Evolutionary conservation across 768 basidiomycete genomes (phyloP), one percentile per base, ranked within the genome.

Genomic region (Rhodotorula paludigena): DNA sequence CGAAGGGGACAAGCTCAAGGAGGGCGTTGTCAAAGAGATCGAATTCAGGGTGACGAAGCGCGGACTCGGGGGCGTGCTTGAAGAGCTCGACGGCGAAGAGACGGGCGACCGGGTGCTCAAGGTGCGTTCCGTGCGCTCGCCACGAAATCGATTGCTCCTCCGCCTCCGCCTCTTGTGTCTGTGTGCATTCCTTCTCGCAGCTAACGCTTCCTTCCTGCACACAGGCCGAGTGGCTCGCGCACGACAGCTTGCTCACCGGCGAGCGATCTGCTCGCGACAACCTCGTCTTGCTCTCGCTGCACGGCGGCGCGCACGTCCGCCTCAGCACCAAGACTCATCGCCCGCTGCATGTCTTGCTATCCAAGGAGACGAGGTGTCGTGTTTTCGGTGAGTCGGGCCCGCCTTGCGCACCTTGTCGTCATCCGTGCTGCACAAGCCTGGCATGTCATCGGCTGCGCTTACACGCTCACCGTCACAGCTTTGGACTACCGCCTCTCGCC

Each of bases 401-500:
- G 2, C 14, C 16, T 8, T 8, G 3, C 38, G 39, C 14, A 4
- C 32, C 36, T 7, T n/a, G 1, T 16, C 7, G 16, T 12, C 30
- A 8, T 45, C 44, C 8, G 21, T 15, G 12, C 44, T 14, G 16
- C 44, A 14, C 44, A n/a, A n/a, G n/a, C n/a, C n/a, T n/a, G n/a
- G n/a, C n/a, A n/a, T n/a, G n/a, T n/a, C n/a, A n/a, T n/a, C n/a
- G n/a, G n/a, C n/a, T n/a, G n/a, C n/a, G 10, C n/a, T 2, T 15
- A 3, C 1, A 28, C 47, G 2, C 23, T 25, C 47, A 48, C 16
- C 21, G 15, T 7, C 21, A 11, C 44, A 96, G 83, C 92, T 8
- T 81, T 98, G 68, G 90, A 94, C 77, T 98, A 98, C 78, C 89
- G 94, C 16, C 82, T 98, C 28, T 92, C 93, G 0, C 94, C 94